Evolutionary conservation across 305 asterid species (phyloP).

Genomic region (Fraxinus xanthoxyloides): DNA sequence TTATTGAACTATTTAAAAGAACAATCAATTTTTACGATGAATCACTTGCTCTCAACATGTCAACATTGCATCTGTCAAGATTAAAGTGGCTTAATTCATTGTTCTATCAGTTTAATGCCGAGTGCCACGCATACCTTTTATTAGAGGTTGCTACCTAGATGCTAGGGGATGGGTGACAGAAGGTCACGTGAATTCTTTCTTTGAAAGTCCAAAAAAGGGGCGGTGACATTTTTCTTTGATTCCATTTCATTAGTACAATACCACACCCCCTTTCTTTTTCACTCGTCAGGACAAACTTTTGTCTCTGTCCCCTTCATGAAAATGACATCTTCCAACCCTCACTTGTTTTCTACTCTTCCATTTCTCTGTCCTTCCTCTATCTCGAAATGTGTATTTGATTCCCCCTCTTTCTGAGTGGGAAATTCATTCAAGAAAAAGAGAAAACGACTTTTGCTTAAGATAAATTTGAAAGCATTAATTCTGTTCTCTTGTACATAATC

Average conservation of each 20-base stretch:
- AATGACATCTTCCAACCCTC: slow-evolving; percentile 39
- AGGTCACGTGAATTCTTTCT: background rate
- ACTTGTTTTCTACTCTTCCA: slow-evolving; percentile 34
- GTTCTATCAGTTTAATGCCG: background rate
- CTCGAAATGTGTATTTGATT: slow-evolving; percentile 37
- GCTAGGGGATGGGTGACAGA: background rate
- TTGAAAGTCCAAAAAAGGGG: background rate
- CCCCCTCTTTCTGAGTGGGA: slow-evolving; percentile 6
- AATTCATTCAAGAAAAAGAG: background rate
- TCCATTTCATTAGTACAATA: background rate
- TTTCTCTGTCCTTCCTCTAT: slow-evolving; percentile 34
- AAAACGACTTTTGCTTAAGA: background rate
- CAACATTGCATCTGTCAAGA: background rate
- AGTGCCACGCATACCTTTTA: background rate
- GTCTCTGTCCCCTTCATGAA: slow-evolving; percentile 42
- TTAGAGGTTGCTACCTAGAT: background rate
- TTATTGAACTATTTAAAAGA: no score
- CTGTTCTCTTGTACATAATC: background rate
- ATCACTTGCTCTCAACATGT: background rate
- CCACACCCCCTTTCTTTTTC: background rate
- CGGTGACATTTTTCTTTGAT: background rate
- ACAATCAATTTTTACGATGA: background rate
- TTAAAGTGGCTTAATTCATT: background rate
- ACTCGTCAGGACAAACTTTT: slow-evolving; percentile 33
- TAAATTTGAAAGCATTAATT: background rate